Evolutionary conservation across 2,329 filamentous ascomycete species (phyloP), one percentile per base, ranked within the genome.

Genomic region (Botrytis medusae): DNA sequence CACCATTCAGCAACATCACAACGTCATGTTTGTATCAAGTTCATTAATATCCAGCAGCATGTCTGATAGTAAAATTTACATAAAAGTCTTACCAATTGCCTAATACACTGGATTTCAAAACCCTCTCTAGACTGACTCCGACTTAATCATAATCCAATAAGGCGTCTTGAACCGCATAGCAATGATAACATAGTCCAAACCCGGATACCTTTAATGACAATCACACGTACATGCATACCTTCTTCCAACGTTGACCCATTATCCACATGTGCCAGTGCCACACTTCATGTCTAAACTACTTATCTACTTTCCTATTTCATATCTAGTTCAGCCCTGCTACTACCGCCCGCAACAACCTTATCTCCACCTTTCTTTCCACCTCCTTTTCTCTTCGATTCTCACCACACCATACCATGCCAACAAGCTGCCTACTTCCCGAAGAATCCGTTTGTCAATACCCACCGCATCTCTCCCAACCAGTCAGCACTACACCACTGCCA

Each of bases 261-360:
- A 42, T 14, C 44, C 10, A 32, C n/a, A 7, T 34, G 2, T 20
- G n/a, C 44, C 20, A 64, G 22, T 20, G 42, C 44, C 20, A 65
- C 42, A 65, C 29, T n/a, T 7, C 20, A 12, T 1, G 7, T n/a
- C 22, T 7, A 37, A 65, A 37, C 44, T 4, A 37, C n/a, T 8
- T 32, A 29, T 22, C 25, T 18, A 10, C 18, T 22, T 63, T 61
- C 34, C 59, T n/a, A 32, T 44, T 40, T 34, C 34, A 29, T 25
- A 68, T 29, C 64, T 54, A 68, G 64, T 51, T 68, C 64, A 57
- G 64, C 64, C 64, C 34, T 68, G 46, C 34, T 37, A 40, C 32
- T 34, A 40, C 34, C 29, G 25, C 8, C 32, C 9, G 9, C 32
- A 42, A 54, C 48, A 57, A 44, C 16, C 25, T 40, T 12, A 67